Percentiles rank a stretch among this genome's conserved stretches.
These are phyloP conservation scores for Peniophora sp. DNA, from an alignment of 1,284 basidiomycete species.

Conservation along the genomic window DNA sequence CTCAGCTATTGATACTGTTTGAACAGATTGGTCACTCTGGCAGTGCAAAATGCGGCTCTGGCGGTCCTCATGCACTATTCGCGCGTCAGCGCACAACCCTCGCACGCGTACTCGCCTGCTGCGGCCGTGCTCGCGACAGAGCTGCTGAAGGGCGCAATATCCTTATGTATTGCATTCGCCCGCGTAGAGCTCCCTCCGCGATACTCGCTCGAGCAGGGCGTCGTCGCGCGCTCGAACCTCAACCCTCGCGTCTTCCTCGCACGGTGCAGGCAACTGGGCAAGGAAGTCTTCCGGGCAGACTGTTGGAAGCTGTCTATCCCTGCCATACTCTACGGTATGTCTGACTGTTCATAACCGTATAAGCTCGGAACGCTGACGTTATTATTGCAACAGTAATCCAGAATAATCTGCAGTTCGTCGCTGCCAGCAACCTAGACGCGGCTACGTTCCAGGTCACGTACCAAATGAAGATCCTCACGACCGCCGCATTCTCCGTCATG, in stretches of 20 bases:
- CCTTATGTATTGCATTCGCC: constrained; percentile 56
- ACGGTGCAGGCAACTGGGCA: constrained; percentile 33
- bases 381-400: constrained; percentile 59
- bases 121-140: constrained; percentile 92
- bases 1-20: constrained; percentile 2
- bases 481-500: constrained; percentile 85
- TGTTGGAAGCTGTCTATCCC: constrained; percentile 80
- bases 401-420: constrained; percentile 95
- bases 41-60: constrained; percentile 86
- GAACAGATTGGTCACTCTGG: constrained; percentile 88
- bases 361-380: no score
- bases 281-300: constrained; percentile 55
- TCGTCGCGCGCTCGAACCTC: constrained; percentile 13
- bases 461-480: constrained; percentile 95
- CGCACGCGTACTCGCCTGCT: constrained; percentile 80
- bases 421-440: constrained; percentile 86
- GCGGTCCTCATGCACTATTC: constrained; percentile 95
- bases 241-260: constrained; percentile 27
- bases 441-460: constrained; percentile 91
- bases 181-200: constrained; percentile 23
- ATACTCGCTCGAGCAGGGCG: constrained; percentile 11
- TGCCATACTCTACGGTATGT: constrained; percentile 62
- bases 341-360: not conserved
- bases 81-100: constrained; percentile 73
- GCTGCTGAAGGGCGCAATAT: constrained; percentile 85